Conservation (phyloP, 2,329 filamentous ascomycete species). For the Ophiostoma sp. region DNA sequence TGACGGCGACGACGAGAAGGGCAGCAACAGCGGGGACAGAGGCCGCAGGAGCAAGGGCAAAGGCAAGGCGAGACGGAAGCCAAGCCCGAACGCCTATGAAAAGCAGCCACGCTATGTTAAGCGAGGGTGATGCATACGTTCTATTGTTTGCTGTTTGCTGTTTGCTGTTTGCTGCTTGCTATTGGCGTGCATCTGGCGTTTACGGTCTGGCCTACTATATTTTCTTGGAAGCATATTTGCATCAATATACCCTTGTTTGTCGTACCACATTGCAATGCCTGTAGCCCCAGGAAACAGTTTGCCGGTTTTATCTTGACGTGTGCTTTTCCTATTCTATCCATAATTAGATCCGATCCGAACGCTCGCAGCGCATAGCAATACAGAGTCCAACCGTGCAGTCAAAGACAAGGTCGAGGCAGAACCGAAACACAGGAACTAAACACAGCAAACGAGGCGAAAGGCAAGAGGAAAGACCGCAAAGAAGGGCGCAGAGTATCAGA, state of each 20-base stretch:
- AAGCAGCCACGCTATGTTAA: conserved; percentile 53
- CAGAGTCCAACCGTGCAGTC: background rate
- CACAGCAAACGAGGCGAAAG: background rate
- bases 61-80: conserved; percentile 36
- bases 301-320: background rate
- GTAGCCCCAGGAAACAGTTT: too few species aligned
- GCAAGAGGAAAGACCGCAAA: background rate
- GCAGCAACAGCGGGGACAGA: conserved; percentile 28
- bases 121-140: conserved; percentile 15
- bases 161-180: too few species aligned
- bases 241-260: background rate
- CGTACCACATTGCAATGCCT: background rate
- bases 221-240: background rate
- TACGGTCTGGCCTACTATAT: background rate
- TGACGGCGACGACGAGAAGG: conserved; percentile 34
- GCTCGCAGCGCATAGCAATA: background rate
- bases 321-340: background rate
- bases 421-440: background rate
- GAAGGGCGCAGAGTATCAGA: background rate
- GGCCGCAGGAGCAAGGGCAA: conserved; percentile 18
- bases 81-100: conserved; percentile 78
- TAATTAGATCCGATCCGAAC: conserved; percentile 1
- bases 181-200: too few species aligned
- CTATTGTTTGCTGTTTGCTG: too few species aligned
- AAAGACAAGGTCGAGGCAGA: background rate